phyloP scores from a whole-genome alignment of 2,329 filamentous ascomycete genomes.

The Sclerotinia minor region DNA sequence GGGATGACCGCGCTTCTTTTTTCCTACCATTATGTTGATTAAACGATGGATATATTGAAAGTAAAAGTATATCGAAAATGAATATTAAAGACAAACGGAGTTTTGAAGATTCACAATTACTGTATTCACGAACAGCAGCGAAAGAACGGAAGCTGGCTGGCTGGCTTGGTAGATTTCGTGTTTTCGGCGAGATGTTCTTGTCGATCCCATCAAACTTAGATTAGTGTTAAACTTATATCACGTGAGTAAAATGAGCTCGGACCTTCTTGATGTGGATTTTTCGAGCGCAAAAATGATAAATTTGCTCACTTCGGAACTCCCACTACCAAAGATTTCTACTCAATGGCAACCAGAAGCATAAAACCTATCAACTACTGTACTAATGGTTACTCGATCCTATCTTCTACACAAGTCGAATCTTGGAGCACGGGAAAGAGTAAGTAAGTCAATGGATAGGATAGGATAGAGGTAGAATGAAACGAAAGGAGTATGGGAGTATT shows the following conservation, averaged over 20 bases:
- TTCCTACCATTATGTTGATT: conserved; percentile 62
- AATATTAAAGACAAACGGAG: neutral
- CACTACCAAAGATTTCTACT: neutral
- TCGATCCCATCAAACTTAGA: neutral
- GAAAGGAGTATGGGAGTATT: too few species aligned
- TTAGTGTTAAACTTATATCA: neutral
- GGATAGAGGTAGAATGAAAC: neutral
- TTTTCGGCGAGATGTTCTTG: neutral
- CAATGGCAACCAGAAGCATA: neutral
- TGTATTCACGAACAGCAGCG: neutral
- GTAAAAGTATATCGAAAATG: neutral
- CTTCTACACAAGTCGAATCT: neutral
- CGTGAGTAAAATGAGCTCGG: neutral
- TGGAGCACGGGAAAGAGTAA: neutral
- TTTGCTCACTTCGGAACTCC: neutral
- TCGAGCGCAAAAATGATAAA: neutral
- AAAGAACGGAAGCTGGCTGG: conserved; percentile 7
- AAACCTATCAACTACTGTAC: too few species aligned
- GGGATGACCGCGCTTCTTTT: conserved; percentile 85
- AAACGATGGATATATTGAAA: neutral
- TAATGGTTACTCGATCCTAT: neutral
- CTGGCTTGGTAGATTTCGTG: conserved; percentile 16
- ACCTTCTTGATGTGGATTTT: neutral
- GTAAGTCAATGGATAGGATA: neutral
- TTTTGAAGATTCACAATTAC: neutral